Evolutionary conservation across 2,329 filamentous ascomycete genomes (phyloP).

Genomic region (Cadophora sp.): DNA sequence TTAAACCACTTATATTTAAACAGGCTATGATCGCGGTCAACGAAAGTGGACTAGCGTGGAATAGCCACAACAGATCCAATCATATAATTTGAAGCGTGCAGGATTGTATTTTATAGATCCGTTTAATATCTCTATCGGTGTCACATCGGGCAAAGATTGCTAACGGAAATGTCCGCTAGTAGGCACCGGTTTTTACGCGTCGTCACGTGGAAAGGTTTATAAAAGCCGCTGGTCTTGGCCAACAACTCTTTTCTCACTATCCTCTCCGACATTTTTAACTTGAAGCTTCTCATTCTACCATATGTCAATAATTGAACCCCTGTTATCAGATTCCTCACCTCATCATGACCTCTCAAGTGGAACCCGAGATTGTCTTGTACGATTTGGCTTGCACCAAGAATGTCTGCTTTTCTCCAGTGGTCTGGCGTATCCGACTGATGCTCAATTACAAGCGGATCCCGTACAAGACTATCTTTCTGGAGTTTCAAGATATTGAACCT

Average conservation of each 20-base stretch:
- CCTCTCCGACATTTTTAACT: no score
- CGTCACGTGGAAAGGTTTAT: neutral
- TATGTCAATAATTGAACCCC: no score
- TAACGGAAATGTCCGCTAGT: no score
- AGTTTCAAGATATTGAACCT: constrained; percentile 52
- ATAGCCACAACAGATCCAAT: neutral
- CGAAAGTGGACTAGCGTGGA: neutral
- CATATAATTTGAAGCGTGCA: neutral
- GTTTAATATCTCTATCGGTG: neutral
- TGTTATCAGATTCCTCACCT: no score
- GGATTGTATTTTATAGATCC: neutral
- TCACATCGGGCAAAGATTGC: neutral
- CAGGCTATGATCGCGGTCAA: neutral
- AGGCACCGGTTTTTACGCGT: neutral
- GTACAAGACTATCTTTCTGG: constrained; percentile 51
- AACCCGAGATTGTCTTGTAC: constrained; percentile 50
- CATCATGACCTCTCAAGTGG: no score
- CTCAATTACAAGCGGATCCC: constrained; percentile 53
- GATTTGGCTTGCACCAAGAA: constrained; percentile 50
- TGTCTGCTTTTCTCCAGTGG: constrained; percentile 51
- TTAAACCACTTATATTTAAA: neutral
- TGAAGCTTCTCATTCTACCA: no score
- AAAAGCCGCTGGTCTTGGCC: neutral
- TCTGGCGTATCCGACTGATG: constrained; percentile 53
- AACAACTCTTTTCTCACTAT: no score